phyloP scores from a whole-genome alignment of 2,329 filamentous ascomycete species.

The Macroventuria anomochaeta region DNA sequence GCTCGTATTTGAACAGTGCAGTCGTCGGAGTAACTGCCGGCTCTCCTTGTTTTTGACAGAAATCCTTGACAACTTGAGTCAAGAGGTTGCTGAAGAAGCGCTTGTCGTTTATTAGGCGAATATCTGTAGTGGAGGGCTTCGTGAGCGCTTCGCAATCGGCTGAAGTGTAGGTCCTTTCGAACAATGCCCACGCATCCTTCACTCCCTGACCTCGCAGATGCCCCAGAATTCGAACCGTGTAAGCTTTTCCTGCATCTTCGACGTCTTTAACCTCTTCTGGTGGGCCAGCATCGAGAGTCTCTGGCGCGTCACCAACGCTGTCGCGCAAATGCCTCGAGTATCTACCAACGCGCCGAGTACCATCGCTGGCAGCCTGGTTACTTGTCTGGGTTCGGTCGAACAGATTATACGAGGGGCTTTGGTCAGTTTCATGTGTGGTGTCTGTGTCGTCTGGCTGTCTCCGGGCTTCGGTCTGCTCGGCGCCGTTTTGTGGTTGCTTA shows the following conservation, averaged over 20 bases:
- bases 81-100: conserved; percentile 35
- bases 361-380: not conserved
- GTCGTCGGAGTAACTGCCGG: conserved; percentile 29
- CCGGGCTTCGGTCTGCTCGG: conserved; percentile 16
- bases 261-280: not conserved
- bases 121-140: conserved; percentile 28
- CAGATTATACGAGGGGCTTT: conserved; percentile 5
- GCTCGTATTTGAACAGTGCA: conserved; percentile 39
- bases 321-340: conserved; percentile 27
- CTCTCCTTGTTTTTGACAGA: conserved; percentile 22
- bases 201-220: conserved; percentile 13
- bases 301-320: not conserved
- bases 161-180: conserved; percentile 37
- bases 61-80: conserved; percentile 17
- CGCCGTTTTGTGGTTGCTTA: conserved; percentile 12
- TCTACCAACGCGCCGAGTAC: conserved; percentile 14
- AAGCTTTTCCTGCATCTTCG: not conserved
- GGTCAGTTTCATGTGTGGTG: not conserved
- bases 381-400: conserved; percentile 1
- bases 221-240: conserved; percentile 14
- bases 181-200: conserved; percentile 37
- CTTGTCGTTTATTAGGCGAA: conserved; percentile 24
- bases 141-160: conserved; percentile 39
- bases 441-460: conserved; percentile 7
- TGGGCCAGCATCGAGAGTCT: not conserved